phyloP scores from a whole-genome alignment of 2,329 filamentous ascomycete genomes.

The Aureobasidium sp. region DNA sequence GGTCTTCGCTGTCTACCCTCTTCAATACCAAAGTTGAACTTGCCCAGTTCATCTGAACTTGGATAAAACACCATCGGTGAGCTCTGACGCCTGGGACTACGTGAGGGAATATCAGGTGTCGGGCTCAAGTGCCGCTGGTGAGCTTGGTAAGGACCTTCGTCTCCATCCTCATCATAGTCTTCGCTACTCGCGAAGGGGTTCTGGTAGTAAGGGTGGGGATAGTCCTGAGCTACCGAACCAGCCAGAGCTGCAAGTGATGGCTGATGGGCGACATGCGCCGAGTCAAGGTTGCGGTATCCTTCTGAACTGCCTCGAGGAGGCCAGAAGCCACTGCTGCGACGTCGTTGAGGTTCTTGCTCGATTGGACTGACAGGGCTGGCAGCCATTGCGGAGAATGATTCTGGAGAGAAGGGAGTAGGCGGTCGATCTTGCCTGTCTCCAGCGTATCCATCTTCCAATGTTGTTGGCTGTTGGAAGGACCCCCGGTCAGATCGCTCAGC shows the following conservation, averaged over 20 bases:
- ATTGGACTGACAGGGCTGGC: neutral
- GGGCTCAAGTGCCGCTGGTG: neutral
- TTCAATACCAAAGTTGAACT: constrained; percentile 15
- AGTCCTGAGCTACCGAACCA: neutral
- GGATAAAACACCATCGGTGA: constrained; percentile 13
- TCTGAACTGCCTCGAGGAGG: neutral
- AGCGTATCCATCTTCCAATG: neutral
- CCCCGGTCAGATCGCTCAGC: neutral
- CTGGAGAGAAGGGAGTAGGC: constrained; percentile 5
- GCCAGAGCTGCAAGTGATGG: neutral
- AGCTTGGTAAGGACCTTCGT: neutral
- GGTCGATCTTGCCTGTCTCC: neutral
- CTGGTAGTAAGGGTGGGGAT: constrained; percentile 1
- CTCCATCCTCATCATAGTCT: constrained; percentile 8
- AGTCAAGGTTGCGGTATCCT: neutral
- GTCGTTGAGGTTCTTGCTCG: neutral
- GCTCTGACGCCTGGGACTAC: constrained; percentile 10
- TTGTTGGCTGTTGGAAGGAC: neutral
- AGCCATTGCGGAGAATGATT: neutral
- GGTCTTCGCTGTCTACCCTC: neutral
- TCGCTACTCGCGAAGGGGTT: constrained; percentile 13
- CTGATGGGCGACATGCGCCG: neutral
- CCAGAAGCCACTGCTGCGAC: neutral
- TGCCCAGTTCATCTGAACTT: constrained; percentile 8
- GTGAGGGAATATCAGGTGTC: constrained; percentile 13